These are phyloP conservation scores for Megacollybia marginata DNA, from an alignment of 768 basidiomycete genomes.

Conservation along the genomic window DNA sequence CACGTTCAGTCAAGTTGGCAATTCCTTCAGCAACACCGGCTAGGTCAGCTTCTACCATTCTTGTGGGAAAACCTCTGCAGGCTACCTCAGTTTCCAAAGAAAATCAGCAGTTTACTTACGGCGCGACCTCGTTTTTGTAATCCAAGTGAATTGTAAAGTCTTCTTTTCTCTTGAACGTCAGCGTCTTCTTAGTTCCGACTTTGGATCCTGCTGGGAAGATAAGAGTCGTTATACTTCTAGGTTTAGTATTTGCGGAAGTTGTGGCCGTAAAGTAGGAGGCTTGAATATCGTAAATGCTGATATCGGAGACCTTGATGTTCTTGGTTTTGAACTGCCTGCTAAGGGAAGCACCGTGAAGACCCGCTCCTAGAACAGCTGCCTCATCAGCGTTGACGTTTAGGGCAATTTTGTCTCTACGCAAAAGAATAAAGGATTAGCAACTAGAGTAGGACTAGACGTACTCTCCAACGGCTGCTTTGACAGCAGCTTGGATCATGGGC, in stretches of 20 bases:
- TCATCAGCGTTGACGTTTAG: slow-evolving; percentile 97
- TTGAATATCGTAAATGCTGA: slow-evolving; percentile 67
- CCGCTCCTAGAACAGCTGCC: slow-evolving; percentile 90
- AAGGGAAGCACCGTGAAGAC: slow-evolving; percentile 82
- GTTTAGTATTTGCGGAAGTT: slow-evolving; percentile 37
- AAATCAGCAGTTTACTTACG: slow-evolving; percentile 36
- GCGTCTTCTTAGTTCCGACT: slow-evolving; percentile 73
- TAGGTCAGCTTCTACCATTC: slow-evolving; percentile 69
- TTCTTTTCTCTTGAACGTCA: slow-evolving; percentile 79
- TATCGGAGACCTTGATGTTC: slow-evolving; percentile 78
- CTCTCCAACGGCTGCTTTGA: slow-evolving; percentile 75
- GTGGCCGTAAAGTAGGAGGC: slow-evolving; percentile 67
- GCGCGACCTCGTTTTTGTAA: slow-evolving; percentile 59
- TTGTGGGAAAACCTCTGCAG: slow-evolving; percentile 60
- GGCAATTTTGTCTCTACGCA: slow-evolving; percentile 68
- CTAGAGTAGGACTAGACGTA: slow-evolving; percentile 26
- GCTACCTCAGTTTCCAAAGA: slow-evolving; percentile 2
- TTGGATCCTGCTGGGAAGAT: slow-evolving; percentile 78
- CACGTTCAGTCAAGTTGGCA: slow-evolving; percentile 76
- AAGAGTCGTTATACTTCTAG: slow-evolving; percentile 65
- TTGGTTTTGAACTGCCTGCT: slow-evolving; percentile 93
- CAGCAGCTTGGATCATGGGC: slow-evolving; percentile 84
- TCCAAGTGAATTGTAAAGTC: slow-evolving; percentile 76
- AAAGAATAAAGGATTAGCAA: neutral
- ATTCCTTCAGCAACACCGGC: slow-evolving; percentile 69